Evolutionary conservation across 75 land plant species (phyloP).

Genomic region (Selaginella moellendorffii): DNA sequence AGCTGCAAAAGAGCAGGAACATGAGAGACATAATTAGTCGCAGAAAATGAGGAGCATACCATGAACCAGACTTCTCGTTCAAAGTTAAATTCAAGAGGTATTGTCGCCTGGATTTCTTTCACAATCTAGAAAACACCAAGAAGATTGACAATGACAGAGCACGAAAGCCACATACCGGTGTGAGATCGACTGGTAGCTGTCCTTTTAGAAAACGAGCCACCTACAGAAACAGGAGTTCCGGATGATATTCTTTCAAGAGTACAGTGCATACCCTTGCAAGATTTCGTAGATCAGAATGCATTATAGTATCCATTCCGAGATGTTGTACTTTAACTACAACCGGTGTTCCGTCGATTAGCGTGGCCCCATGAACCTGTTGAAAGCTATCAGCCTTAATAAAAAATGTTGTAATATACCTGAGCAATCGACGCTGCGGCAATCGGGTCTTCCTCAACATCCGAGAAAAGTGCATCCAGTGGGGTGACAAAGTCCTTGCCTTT

Average conservation of each 20-base stretch:
- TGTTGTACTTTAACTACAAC: conserved; percentile 36
- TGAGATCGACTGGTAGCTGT: conserved; percentile 38
- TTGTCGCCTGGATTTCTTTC: conserved; percentile 27
- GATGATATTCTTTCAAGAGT: not conserved
- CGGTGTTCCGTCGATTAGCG: conserved; percentile 18
- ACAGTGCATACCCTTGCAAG: conserved; percentile 28
- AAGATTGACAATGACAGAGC: not conserved
- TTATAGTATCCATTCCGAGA: conserved; percentile 29
- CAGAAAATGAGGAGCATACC: conserved; percentile 11
- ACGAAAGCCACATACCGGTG: conserved; percentile 14
- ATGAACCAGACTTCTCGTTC: conserved; percentile 34
- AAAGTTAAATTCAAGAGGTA: conserved; percentile 32
- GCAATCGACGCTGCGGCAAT: conserved; percentile 39
- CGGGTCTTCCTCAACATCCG: conserved; percentile 16
- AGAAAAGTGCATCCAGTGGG: conserved; percentile 23
- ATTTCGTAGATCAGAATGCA: conserved; percentile 33
- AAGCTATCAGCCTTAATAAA: not conserved
- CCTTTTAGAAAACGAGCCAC: conserved; percentile 30
- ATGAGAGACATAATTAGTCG: not conserved
- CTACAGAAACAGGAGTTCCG: conserved; percentile 4
- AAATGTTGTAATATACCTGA: conserved; percentile 19
- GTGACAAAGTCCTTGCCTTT: conserved; percentile 11
- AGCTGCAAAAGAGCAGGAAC: not conserved
- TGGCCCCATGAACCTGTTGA: conserved; percentile 30
- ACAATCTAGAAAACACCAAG: conserved; percentile 17